These are phyloP conservation scores for Pleurotus eryngii DNA, from an alignment of 768 basidiomycete species.

Conservation along the genomic window DNA sequence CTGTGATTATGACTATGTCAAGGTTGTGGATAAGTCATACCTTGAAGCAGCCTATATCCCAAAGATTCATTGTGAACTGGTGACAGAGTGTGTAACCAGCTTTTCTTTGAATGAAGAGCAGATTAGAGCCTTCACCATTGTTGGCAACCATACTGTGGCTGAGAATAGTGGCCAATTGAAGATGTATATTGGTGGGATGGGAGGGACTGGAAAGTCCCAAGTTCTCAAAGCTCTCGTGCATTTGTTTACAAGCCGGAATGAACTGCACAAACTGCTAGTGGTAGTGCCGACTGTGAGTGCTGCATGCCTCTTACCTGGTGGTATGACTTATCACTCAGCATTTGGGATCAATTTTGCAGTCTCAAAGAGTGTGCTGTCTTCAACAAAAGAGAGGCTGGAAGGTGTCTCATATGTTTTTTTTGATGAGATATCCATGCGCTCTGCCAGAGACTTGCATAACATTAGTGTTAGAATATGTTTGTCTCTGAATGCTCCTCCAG, in stretches of 20 bases:
- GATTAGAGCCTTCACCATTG: slow-evolving; percentile 7
- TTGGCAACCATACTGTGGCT: slow-evolving; percentile 19
- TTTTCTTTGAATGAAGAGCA: slow-evolving; percentile 4
- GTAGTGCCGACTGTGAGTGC: slow-evolving; percentile 21
- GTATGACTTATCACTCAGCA: slow-evolving; percentile 22
- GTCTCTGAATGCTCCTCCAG: slow-evolving; percentile 10
- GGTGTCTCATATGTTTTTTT: slow-evolving; percentile 35
- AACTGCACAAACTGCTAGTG: slow-evolving; percentile 11
- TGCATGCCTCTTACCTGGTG: slow-evolving; percentile 15
- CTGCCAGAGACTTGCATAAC: slow-evolving; percentile 21
- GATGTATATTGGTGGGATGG: slow-evolving; percentile 26
- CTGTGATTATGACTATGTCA: not conserved
- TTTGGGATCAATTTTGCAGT: slow-evolving; percentile 13
- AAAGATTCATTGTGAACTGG: not conserved
- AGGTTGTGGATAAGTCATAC: slow-evolving; percentile 2
- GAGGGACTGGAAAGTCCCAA: slow-evolving; percentile 22
- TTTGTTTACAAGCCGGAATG: slow-evolving; percentile 12
- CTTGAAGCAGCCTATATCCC: not conserved
- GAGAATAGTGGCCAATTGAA: slow-evolving; percentile 10
- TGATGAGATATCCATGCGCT: slow-evolving; percentile 41
- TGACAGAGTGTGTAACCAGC: no score
- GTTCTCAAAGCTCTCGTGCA: slow-evolving; percentile 15
- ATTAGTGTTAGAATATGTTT: slow-evolving; percentile 21
- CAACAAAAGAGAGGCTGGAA: slow-evolving; percentile 9
- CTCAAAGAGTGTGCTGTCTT: slow-evolving; percentile 1